Evolutionary conservation across 176 grass and related monocot species (phyloP), one percentile per base, ranked within the genome.

Genomic region (Ananas comosus): DNA sequence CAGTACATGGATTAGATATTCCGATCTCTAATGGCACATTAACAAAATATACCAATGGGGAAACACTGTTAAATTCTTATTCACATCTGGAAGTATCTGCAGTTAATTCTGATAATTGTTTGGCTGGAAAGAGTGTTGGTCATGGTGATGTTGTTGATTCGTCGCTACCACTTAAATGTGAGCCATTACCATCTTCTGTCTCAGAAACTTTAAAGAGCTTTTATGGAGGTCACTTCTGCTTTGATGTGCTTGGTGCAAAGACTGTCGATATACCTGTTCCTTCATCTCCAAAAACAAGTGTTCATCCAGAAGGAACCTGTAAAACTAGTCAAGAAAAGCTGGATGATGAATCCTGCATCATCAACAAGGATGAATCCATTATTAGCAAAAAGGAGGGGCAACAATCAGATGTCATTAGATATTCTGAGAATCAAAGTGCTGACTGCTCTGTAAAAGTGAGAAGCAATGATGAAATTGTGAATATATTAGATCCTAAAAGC

Each of bases 401-500:
- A 21, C 11, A 64, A 18, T 53, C 59, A 11, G 4, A 29, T 70
- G 16, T 50, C 47, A 10, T 64, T 1, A 74, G 48, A 67, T 64
- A 84, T 69, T 64, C 12, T 13, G 64, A 69, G 29, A 50, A 86
- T 59, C 51, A 80, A 9, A 68, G 12, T 59, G 51, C 65, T 2
- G 14, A 59, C 73, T 74, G 57, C 13, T 78, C 79, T 87, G 68
- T 63, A 23, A 83, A 49, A 63, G 77, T 61, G 52, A 78, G 71
- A 63, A 51, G 76, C 42, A 68, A 22, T 33, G 83, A 84, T 49
- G 75, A 81, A 49, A 82, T 51, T 74, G 75, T 74, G 65, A 69
- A 79, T 51, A 23, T 80, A 72, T 69, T 87, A 82, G 87, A 96
- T 86, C 73, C 81, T 67, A 78, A 82, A 57, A 87, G 91, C 71